Conservation (phyloP, 768 basidiomycete genomes). For the Trametes villosa region DNA sequence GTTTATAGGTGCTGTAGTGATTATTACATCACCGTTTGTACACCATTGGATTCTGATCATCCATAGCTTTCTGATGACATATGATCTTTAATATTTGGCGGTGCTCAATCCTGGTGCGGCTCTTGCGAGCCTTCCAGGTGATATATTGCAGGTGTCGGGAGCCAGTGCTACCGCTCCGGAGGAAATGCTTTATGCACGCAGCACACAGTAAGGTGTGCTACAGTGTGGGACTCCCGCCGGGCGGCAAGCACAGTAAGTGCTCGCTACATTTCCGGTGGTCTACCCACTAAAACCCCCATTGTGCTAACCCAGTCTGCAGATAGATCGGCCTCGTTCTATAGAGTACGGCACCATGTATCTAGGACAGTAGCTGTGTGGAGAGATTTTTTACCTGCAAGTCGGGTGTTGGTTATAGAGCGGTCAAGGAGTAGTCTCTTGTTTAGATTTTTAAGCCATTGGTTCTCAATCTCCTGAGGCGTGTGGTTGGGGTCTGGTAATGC, state of each 20-base stretch:
- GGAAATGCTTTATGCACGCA: slow-evolving; percentile 1
- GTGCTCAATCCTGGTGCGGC: no score
- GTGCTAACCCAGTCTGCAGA: neutral
- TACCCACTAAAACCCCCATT: slow-evolving; percentile 1
- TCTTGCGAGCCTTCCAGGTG: no score
- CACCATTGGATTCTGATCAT: no score
- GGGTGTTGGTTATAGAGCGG: neutral
- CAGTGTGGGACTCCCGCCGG: neutral
- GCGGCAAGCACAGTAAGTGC: no score
- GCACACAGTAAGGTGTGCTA: no score
- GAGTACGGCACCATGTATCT: neutral
- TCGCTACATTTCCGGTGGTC: neutral
- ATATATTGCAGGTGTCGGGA: no score
- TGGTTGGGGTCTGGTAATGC: neutral
- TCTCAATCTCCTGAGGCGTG: neutral
- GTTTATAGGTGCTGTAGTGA: no score
- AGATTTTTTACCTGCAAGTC: neutral
- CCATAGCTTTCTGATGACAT: no score
- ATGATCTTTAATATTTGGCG: no score
- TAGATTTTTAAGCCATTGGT: neutral
- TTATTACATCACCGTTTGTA: no score
- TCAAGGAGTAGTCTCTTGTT: neutral
- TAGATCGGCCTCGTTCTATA: neutral
- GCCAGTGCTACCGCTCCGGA: no score
- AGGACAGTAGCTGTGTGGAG: neutral